A percentile compares a stretch with the other conserved stretches of the same genome.
Evolutionary conservation across 2,329 filamentous ascomycete genomes (phyloP).

Genomic region (Neurospora sp.): DNA sequence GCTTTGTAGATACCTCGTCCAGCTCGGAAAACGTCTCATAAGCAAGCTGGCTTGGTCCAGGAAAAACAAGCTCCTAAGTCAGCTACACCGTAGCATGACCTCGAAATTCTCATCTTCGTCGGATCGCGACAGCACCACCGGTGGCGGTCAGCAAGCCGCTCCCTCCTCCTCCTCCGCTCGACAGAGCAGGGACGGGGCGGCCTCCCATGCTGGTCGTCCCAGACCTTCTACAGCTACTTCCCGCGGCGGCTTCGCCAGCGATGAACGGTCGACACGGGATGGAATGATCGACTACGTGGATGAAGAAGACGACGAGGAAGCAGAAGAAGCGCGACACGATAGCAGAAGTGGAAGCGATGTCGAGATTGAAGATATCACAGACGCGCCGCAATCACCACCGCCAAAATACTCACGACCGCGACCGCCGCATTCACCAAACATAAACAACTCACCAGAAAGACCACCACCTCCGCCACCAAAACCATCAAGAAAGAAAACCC

Average conservation of each 20-base stretch:
- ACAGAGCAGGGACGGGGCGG: neutral
- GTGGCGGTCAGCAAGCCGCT: neutral
- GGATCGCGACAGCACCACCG: neutral
- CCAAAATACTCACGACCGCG: neutral
- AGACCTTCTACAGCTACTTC: neutral
- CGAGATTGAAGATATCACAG: neutral
- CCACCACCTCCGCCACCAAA: neutral
- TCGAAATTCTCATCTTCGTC: neutral
- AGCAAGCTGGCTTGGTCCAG: neutral
- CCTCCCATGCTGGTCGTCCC: neutral
- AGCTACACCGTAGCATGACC: neutral
- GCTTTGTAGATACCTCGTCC: neutral
- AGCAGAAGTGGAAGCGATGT: neutral
- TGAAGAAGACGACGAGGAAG: neutral
- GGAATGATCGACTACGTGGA: neutral
- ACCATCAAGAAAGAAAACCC: constrained; percentile 7
- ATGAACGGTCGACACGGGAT: neutral
- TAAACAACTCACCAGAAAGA: neutral
- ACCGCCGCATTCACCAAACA: neutral
- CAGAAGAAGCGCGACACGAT: neutral
- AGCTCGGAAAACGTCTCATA: neutral
- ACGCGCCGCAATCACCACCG: neutral
- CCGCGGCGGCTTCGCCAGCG: neutral
- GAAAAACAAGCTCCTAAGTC: neutral
- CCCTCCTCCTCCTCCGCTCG: neutral